Conservation (phyloP, 805 yeast species). For the Ogataea chonburiensis region DNA sequence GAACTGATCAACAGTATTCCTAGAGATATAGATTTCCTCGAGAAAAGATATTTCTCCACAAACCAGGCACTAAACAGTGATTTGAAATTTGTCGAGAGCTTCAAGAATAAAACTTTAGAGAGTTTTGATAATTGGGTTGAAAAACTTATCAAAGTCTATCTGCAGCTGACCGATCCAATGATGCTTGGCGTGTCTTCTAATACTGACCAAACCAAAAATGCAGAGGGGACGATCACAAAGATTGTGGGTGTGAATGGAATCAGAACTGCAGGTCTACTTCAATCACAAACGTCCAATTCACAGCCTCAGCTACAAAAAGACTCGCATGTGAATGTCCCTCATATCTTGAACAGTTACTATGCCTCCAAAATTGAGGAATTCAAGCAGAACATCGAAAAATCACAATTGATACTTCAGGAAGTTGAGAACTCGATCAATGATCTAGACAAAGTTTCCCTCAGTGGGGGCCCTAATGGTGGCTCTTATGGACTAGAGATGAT, state of each 20-base stretch:
- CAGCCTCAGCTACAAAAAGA: slow-evolving; percentile 36
- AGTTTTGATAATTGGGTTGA: slow-evolving; percentile 40
- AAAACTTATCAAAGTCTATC: slow-evolving; percentile 35
- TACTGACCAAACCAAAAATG: slow-evolving; percentile 23
- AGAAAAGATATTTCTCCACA: slow-evolving; percentile 58
- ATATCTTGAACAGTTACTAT: slow-evolving; percentile 53
- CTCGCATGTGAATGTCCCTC: slow-evolving; percentile 46
- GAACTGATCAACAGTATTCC: slow-evolving; percentile 70
- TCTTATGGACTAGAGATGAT: slow-evolving; percentile 47
- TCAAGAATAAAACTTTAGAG: slow-evolving; percentile 41
- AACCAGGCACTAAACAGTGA: slow-evolving; percentile 60
- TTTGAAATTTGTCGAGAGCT: slow-evolving; percentile 42
- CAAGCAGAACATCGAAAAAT: slow-evolving; percentile 46
- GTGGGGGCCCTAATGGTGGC: slow-evolving; percentile 32
- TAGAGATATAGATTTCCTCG: slow-evolving; percentile 63
- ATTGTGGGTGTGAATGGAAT: slow-evolving; percentile 35
- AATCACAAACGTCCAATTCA: slow-evolving; percentile 23
- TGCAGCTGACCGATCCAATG: slow-evolving; percentile 38
- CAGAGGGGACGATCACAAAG: slow-evolving; percentile 24
- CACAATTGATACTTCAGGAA: slow-evolving; percentile 46
- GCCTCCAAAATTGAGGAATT: slow-evolving; percentile 43
- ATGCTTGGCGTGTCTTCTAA: slow-evolving; percentile 20
- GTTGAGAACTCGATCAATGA: slow-evolving; percentile 66
- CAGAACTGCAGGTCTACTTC: slow-evolving; percentile 21
- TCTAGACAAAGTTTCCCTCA: slow-evolving; percentile 43